phyloP scores from a whole-genome alignment of 176 grass and related monocot species.

The Musa itinerans region DNA sequence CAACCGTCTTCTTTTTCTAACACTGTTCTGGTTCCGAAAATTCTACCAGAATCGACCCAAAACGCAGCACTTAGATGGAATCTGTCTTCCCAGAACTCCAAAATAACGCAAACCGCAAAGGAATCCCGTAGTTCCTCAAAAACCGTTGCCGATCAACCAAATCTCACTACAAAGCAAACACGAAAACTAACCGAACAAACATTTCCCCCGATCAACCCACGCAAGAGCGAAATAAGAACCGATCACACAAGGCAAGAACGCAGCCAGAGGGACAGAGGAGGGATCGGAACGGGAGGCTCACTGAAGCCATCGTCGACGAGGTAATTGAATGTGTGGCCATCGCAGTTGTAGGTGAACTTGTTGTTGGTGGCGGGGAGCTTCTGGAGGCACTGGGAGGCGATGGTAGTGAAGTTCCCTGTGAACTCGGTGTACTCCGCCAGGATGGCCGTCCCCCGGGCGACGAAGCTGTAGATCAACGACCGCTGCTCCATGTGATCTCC shows the following conservation, averaged over 20 bases:
- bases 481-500: not conserved
- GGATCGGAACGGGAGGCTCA: not conserved
- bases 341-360: conserved; percentile 2
- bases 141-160: not conserved
- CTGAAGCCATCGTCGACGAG: not conserved
- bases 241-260: not conserved
- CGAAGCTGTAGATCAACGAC: not conserved
- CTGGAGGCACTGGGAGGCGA: conserved; percentile 1
- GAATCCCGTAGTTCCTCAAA: not conserved
- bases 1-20: not conserved
- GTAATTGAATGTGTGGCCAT: not conserved
- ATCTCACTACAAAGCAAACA: not conserved
- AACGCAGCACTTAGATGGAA: not conserved
- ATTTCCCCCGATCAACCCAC: not conserved
- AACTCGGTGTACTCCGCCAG: conserved; percentile 1
- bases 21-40: not conserved
- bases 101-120: not conserved
- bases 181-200: not conserved
- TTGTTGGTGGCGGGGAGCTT: not conserved
- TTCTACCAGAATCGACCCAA: not conserved
- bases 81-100: not conserved
- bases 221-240: not conserved
- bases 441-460: not conserved
- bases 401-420: not conserved
- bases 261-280: not conserved